Evolutionary conservation across 495 filamentous ascomycete species (phyloP).

Genomic region (Podospora tetraspora): DNA sequence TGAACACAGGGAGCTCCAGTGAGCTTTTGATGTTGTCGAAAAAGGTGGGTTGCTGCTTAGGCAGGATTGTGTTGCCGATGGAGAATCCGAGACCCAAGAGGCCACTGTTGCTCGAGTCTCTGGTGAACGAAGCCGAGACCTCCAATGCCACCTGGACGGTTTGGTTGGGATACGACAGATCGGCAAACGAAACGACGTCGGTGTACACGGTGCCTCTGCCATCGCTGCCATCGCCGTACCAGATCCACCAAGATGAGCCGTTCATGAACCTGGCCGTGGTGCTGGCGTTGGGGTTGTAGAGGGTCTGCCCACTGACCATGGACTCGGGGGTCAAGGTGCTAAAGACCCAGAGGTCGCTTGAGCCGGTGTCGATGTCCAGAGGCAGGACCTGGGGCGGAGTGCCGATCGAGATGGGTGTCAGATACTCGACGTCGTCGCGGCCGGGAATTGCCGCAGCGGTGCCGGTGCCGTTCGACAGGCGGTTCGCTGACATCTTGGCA

Average conservation of each 20-base stretch:
- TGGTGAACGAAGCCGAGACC: conserved; percentile 56
- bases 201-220: conserved; percentile 63
- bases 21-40: conserved; percentile 60
- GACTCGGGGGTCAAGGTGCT: conserved; percentile 24
- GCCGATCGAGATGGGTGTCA: conserved; percentile 63
- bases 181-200: conserved; percentile 64
- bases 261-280: conserved; percentile 44
- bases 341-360: conserved; percentile 62
- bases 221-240: conserved; percentile 65
- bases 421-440: conserved; percentile 56
- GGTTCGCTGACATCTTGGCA: not conserved
- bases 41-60: conserved; percentile 60
- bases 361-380: conserved; percentile 72
- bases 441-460: conserved; percentile 50
- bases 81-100: conserved; percentile 69
- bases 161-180: conserved; percentile 56
- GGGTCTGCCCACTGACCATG: conserved; percentile 45
- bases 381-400: conserved; percentile 51
- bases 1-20: conserved; percentile 61
- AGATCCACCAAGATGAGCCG: conserved; percentile 59
- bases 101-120: conserved; percentile 59
- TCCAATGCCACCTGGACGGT: conserved; percentile 62
- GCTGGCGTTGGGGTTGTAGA: conserved; percentile 53
- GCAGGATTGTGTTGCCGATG: conserved; percentile 62
- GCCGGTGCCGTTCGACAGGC: conserved; percentile 15